Evolutionary conservation across 169 alveolate species (phyloP), one percentile per base, ranked within the genome.

Genomic region (Eimeria maxima): DNA sequence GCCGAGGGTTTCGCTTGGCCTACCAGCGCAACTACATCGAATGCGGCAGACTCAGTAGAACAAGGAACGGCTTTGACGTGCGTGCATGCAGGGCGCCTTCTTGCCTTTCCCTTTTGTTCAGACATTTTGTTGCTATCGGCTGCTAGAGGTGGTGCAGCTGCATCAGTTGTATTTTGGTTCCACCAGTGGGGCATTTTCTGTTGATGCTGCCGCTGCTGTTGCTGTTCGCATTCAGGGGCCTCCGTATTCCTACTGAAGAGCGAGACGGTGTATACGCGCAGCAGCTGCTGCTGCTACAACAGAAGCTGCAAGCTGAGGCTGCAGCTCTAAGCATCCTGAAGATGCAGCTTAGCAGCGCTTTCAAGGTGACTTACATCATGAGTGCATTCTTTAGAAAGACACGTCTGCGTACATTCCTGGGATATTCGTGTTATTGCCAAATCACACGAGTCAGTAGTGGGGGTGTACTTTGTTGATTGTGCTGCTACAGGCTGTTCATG

Each of bases 261-360:
- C 27, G 55, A 45, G 55, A 42, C 14, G 55, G 60, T 13, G 87
- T 45, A 11, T 76, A 76, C 55, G 87, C 65, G 63, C 60, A 76
- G 87, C 60, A 76, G 87, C 87, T 76, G 42, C 60, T 76, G 63
- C 16, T 45, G 87, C 55, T 76, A 13, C 87, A 76, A 47, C 87
- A 76, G 63, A 76, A 76, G 55, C 60, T 76, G 63, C 87, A 76
- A 60, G 63, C 87, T 29, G 87, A 76, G n/a, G 87, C 55, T 13
- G 60, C 87, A 76, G 87, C 87, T 14, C 87, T 76, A 33, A 42
- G 60, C 50, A 47, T 76, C 10, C 60, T 76, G 29, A 38, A 47
- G 87, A 76, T 76, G 87, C 87, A 76, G 20, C 87, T 76, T 63
- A 76, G 87, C 87, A 76, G 87, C 87, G 60, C 87, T 42, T 76